Percentiles rank a stretch among this genome's conserved stretches.
Conservation (phyloP, 805 yeast species). For the Metschnikowia peoriensis region DNA sequence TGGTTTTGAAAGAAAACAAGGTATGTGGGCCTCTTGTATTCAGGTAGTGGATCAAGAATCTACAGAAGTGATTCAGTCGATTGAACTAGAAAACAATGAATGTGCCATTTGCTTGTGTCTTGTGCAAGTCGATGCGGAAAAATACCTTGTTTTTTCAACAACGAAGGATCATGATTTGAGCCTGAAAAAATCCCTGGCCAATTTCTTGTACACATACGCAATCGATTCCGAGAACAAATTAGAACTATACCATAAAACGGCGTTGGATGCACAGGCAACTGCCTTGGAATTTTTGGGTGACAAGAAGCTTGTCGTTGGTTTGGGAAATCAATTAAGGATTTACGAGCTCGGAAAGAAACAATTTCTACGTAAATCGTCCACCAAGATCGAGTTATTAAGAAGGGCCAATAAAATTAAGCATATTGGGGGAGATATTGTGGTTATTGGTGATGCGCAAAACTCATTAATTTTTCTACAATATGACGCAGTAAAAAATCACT, state of each 20-base stretch:
- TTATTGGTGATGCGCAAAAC: conserved; percentile 68
- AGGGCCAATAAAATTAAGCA: conserved; percentile 53
- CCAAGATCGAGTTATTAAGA: conserved; percentile 41
- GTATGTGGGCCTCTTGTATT: conserved; percentile 52
- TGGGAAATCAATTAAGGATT: conserved; percentile 50
- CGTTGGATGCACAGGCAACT: conserved; percentile 45
- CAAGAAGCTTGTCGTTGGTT: conserved; percentile 55
- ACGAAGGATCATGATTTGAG: conserved; percentile 25
- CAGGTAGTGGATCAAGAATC: conserved; percentile 43
- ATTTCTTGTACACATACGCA: conserved; percentile 37
- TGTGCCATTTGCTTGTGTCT: conserved; percentile 40
- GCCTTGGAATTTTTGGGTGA: conserved; percentile 56
- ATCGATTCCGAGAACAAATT: conserved; percentile 35
- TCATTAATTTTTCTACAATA: conserved; percentile 60
- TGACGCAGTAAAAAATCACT: conserved; percentile 46
- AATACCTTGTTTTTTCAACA: conserved; percentile 48
- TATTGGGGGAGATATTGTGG: conserved; percentile 54
- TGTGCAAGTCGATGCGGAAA: conserved; percentile 22
- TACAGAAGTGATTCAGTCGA: conserved; percentile 36
- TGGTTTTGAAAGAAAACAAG: conserved; percentile 34
- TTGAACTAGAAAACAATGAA: conserved; percentile 46
- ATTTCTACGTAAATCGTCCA: conserved; percentile 62
- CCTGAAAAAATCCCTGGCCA: conserved; percentile 26
- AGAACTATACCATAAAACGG: conserved; percentile 58
- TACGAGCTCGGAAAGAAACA: conserved; percentile 81